Conservation (phyloP, 192 early-diverging fungal species). For the Pilaira anomala region DNA sequence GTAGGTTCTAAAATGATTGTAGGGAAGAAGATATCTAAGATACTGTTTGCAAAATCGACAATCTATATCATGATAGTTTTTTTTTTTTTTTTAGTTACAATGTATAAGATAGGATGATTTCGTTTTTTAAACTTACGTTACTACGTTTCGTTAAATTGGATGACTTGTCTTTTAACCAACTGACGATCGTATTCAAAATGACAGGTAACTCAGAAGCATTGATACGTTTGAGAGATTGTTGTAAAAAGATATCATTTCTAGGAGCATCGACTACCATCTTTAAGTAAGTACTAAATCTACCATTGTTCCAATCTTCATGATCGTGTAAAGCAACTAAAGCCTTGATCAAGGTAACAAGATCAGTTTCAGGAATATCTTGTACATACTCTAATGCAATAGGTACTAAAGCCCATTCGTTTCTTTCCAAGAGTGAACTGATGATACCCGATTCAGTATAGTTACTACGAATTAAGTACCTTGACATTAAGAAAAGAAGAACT, state of each 20-base stretch:
- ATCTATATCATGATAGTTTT: slow-evolving; percentile 26
- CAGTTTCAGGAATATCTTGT: slow-evolving; percentile 47
- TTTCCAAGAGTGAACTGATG: slow-evolving; percentile 38
- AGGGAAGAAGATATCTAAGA: slow-evolving; percentile 51
- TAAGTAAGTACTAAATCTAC: slow-evolving; percentile 25
- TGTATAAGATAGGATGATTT: no score
- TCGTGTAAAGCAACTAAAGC: slow-evolving; percentile 33
- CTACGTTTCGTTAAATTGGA: background rate
- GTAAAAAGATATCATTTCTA: slow-evolving; percentile 49
- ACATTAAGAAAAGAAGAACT: slow-evolving; percentile 38
- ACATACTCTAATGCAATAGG: slow-evolving; percentile 42
- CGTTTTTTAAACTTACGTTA: background rate
- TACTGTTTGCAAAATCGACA: slow-evolving; percentile 39
- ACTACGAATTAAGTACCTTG: slow-evolving; percentile 26
- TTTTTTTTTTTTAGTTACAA: no score
- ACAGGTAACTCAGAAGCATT: slow-evolving; percentile 40
- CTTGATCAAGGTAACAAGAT: slow-evolving; percentile 42
- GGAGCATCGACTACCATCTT: slow-evolving; percentile 36
- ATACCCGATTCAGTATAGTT: slow-evolving; percentile 34
- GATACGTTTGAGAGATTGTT: slow-evolving; percentile 46
- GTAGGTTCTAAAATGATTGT: slow-evolving; percentile 44
- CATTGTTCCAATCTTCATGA: slow-evolving; percentile 8
- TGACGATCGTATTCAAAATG: slow-evolving; percentile 36
- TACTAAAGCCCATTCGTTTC: slow-evolving; percentile 42
- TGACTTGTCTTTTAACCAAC: slow-evolving; percentile 35